Evolutionary conservation across 345 rosid genomes (phyloP).

Genomic region (Orychophragmus violaceus): DNA sequence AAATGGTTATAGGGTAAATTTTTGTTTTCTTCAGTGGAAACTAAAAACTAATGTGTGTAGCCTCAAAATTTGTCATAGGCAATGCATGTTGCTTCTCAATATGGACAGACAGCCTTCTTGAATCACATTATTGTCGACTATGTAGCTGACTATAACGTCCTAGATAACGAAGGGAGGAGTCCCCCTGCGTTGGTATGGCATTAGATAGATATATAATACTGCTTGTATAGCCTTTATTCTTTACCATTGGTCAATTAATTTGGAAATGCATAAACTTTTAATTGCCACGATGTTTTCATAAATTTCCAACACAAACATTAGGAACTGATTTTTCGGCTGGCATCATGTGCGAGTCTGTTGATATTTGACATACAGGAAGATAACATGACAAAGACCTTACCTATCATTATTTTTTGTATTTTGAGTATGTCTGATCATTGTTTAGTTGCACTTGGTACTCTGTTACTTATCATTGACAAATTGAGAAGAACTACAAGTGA

Average conservation of each 20-base stretch:
- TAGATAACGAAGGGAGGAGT: slow-evolving; percentile 83
- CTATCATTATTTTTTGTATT: too few relatives aligned
- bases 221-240: not conserved
- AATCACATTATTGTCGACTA: slow-evolving; percentile 62
- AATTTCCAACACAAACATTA: too few relatives aligned
- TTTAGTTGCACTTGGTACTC: too few relatives aligned
- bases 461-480: not conserved
- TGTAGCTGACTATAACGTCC: slow-evolving; percentile 64
- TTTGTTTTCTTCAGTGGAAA: too few relatives aligned
- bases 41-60: too few relatives aligned
- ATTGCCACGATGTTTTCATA: too few relatives aligned
- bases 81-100: slow-evolving; percentile 91
- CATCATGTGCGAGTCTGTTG: not conserved
- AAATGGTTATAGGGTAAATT: slow-evolving; percentile 71
- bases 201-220: slow-evolving; percentile 15
- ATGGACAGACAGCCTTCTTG: slow-evolving; percentile 79
- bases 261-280: too few relatives aligned
- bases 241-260: not conserved
- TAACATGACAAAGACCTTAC: not conserved
- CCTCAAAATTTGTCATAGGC: too few relatives aligned
- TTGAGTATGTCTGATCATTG: too few relatives aligned
- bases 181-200: slow-evolving; percentile 82
- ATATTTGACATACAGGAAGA: not conserved
- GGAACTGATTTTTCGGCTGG: not conserved
- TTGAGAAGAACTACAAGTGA: not conserved